Evolutionary conservation across 2,329 filamentous ascomycete species (phyloP), one percentile per base, ranked within the genome.

Genomic region (Trichophyton rubrum): DNA sequence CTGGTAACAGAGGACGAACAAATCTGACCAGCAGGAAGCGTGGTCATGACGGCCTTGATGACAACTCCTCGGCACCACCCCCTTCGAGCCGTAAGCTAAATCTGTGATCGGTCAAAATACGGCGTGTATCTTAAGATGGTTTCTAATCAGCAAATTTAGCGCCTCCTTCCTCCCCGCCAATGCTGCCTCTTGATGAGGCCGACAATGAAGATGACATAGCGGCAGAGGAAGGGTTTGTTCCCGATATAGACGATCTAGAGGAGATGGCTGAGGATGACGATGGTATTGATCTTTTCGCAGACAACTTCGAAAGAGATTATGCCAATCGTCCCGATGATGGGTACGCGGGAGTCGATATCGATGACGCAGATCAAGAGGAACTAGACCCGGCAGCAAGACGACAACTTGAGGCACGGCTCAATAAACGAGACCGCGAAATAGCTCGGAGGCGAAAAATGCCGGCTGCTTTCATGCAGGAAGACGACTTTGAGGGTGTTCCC

Each of bases 401-500:
- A 67, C 80, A 83, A 66, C 77, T 86, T 27, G 84, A 86, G 67
- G 79, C 81, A 59, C 79, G 81, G 24, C 70, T 86, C 63, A 84
- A 85, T 68, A 79, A 80, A 60, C 78, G 84, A 68, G 84, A 86
- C 68, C 77, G 81, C 56, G 84, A 85, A 67, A 68, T 83, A 33
- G 79, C 78, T n/a, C 76, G 82, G 63, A 73, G 80, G 66, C 78
- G 81, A 51, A 78, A 78, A 40, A 82, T 85, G 77, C 84, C 84
- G 9, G 79, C 80, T 41, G 84, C 83, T 55, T 86, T 85, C 69
- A 70, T 85, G 66, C 80, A 81, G 56, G 83, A 85, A 63, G 92
- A 96, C 35, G 90, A 92, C 63, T 90, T 93, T 2, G 90, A 93
- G 65, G 87, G 84, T 57, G 84, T 93, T 61, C 80, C 91, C 63